Evolutionary conservation across 2,329 filamentous ascomycete species (phyloP), one percentile per base, ranked within the genome.

Genomic region (Fusarium camptoceras): DNA sequence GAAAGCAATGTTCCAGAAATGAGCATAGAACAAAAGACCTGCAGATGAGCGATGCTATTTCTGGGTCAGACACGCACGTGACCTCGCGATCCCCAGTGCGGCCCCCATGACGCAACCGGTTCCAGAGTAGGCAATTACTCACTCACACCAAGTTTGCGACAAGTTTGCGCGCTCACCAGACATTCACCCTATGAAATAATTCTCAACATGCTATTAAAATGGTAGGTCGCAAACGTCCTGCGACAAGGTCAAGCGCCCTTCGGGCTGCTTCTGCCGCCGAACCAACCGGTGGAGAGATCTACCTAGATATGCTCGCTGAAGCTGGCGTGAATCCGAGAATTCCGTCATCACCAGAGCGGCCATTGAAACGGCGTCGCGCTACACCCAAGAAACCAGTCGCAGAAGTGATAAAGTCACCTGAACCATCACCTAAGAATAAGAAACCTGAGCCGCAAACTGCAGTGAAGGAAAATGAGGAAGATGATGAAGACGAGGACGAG

Each of bases 261-360:
- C 59, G 64, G 22, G 55, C 44, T 37, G 68, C 53, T 42, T 64
- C 57, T 10, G 60, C 54, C 10, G 61, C 67, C 11, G 61, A 44
- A 27, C 64, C 72, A 20, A 73, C 69, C n/a, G 76, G 73, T 12
- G 79, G 80, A 24, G 77, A 82, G 28, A 79, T 87, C 34, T 86
- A 86, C 71, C 79, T 76, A 43, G 80, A 86, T 65, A 84, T 87
- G 84, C 79, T 87, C 34, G 76, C 76, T 15, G 84, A 86, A 67
- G 84, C 81, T n/a, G 81, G 83, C n/a, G 78, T 84, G 28, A 75
- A 76, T 43, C 59, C 67, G 25, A 66, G 58, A 27, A 59, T 69
- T 27, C 69, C 57, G 50, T 72, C 60, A 69, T 76, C 70, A 47
- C 73, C 79, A 5, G 81, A 83, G 61, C 78, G 81, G 50, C 83